Percentiles rank a stretch among this genome's conserved stretches.
Evolutionary conservation across 1,139 yeast genomes (phyloP).

Genomic region (Maudiozyma humilis): DNA sequence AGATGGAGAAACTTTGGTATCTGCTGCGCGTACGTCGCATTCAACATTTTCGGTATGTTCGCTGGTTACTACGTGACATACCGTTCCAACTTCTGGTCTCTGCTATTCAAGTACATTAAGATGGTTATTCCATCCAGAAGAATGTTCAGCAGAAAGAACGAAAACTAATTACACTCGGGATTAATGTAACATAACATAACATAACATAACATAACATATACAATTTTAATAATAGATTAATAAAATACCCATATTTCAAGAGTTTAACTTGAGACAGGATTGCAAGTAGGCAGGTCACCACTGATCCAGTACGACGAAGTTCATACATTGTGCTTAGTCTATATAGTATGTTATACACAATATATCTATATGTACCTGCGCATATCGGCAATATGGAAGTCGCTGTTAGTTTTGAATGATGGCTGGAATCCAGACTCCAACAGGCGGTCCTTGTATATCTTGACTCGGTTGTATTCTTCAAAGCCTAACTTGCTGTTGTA

Average conservation of each 20-base stretch:
- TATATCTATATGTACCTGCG: slow-evolving; percentile 15
- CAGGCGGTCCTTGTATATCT: slow-evolving; percentile 19
- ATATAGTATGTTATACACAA: too few relatives aligned
- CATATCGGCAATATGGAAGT: slow-evolving; percentile 32
- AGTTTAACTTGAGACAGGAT: too few relatives aligned
- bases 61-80: slow-evolving; percentile 33
- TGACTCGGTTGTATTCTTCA: slow-evolving; percentile 25
- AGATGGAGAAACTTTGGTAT: slow-evolving; percentile 58
- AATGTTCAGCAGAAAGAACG: slow-evolving; percentile 1
- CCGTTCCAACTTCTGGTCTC: slow-evolving; percentile 23
- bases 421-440: slow-evolving; percentile 31
- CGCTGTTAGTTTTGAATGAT: slow-evolving; percentile 31
- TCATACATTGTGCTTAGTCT: too few relatives aligned
- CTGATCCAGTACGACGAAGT: too few relatives aligned
- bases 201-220: not conserved
- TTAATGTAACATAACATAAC: not conserved
- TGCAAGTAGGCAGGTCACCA: too few relatives aligned
- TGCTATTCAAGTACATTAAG: slow-evolving; percentile 2
- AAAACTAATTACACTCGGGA: not conserved
- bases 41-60: slow-evolving; percentile 40
- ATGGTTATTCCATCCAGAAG: slow-evolving; percentile 2
- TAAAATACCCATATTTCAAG: slow-evolving; percentile 9
- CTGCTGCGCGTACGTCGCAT: slow-evolving; percentile 39
- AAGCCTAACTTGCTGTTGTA: slow-evolving; percentile 41
- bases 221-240: slow-evolving; percentile 8